phyloP scores from a whole-genome alignment of 495 filamentous ascomycete genomes.

The Penicillium psychrofluorescens region DNA sequence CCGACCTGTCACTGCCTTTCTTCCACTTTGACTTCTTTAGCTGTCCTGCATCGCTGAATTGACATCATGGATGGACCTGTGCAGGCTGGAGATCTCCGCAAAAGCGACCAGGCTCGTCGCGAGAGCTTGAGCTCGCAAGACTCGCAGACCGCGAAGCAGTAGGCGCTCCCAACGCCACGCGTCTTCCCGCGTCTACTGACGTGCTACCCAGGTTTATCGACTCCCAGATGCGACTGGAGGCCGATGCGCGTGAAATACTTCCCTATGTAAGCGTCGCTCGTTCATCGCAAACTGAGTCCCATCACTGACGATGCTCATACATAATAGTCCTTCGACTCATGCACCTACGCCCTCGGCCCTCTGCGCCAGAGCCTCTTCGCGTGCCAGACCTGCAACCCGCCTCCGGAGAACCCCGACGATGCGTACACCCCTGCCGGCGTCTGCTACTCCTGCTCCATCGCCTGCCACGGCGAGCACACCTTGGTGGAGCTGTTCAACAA shows the following conservation, averaged over 20 bases:
- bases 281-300: constrained; percentile 1
- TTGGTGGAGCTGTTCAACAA: constrained; percentile 96
- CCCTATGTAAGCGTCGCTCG: constrained; percentile 60
- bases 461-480: constrained; percentile 91
- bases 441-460: constrained; percentile 94
- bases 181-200: background rate
- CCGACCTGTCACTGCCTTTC: too few species aligned
- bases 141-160: constrained; percentile 88
- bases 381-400: constrained; percentile 88
- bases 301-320: constrained; percentile 4
- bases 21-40: background rate
- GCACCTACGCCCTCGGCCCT: constrained; percentile 78
- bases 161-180: constrained; percentile 13
- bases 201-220: constrained; percentile 65
- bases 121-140: constrained; percentile 58
- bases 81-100: background rate
- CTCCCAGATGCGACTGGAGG: constrained; percentile 83
- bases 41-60: constrained; percentile 1
- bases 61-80: constrained; percentile 7
- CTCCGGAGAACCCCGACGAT: constrained; percentile 51
- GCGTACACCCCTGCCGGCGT: constrained; percentile 73
- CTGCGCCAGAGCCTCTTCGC: constrained; percentile 83
- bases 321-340: constrained; percentile 76
- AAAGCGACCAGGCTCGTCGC: constrained; percentile 17
- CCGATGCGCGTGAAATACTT: constrained; percentile 86